A percentile compares a stretch with the other conserved stretches of the same genome.
Conservation (phyloP, 2,329 filamentous ascomycete genomes). For the Aspergillus sergii region DNA sequence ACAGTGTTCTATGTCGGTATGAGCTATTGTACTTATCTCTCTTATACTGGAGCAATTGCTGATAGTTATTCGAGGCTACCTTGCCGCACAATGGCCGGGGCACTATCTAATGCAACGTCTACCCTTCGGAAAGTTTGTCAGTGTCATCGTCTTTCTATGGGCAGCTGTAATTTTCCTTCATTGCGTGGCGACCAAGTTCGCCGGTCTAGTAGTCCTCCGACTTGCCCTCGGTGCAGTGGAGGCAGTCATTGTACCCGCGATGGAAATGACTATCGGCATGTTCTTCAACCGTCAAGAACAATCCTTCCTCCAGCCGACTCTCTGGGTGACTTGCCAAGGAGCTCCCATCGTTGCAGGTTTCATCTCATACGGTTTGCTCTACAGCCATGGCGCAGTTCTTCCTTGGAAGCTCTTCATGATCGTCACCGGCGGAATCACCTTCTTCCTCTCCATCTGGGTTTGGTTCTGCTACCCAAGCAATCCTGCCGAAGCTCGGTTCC, state of each 20-base stretch:
- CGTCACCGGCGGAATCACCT: background rate
- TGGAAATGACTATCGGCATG: constrained; percentile 3
- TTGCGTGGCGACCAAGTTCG: background rate
- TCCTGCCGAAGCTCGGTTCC: background rate
- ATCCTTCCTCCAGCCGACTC: background rate
- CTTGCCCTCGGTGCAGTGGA: constrained; percentile 1
- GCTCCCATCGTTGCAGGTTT: background rate
- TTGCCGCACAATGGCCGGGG: constrained; percentile 4
- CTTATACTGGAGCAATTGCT: background rate
- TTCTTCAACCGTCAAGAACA: constrained; percentile 1
- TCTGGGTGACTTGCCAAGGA: constrained; percentile 3
- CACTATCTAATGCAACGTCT: constrained; percentile 9
- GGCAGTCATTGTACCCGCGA: background rate
- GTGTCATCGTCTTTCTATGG: background rate
- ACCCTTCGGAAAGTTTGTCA: constrained; percentile 2
- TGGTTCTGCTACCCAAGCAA: background rate
- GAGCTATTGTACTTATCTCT: background rate
- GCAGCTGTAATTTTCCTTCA: background rate
- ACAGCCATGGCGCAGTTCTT: background rate
- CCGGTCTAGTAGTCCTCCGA: background rate
- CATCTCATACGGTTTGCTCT: background rate
- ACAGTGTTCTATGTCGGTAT: background rate
- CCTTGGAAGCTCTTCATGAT: constrained; percentile 4
- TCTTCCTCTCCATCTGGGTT: background rate
- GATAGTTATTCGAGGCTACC: background rate